Base-by-base conservation (phyloP, 1,284 basidiomycete species). In the Laetiporus sulphureus region DNA sequence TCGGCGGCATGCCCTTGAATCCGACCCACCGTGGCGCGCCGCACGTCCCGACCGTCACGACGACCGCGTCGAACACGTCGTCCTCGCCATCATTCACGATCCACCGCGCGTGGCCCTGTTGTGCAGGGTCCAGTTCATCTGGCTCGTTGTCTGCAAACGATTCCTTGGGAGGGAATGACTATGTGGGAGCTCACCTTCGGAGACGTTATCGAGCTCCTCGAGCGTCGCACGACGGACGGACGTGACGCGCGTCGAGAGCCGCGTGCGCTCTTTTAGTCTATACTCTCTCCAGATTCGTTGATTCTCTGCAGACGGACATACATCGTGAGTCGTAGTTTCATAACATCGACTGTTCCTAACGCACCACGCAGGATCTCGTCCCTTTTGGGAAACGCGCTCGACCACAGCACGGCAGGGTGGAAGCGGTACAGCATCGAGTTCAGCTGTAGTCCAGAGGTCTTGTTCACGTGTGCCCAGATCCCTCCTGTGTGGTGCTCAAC, bases 391-490 rank as follows among this genome's bases (percentile, higher is more conserved):
- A 78, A 82, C 1, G 53, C 38, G 33, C 46, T 35, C 3, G 48
- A 45, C 73, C 73, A 76, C 12, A 68, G 50, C 1, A 77, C 62
- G 6, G 53, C 64, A 13, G 74, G 74, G 46, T 73, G 71, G 54
- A 76, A 76, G 31, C 74, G 71, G 51, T 77, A 77, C 27, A 79
- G 58, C 21, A 79, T 47, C 7, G 72, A 76, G 56, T 77, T 79
- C 46, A 82, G 70, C 57, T 83, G 79, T 0, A 82, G 62, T 5
- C 75, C 74, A 1, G 73, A 76, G 0, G 77, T 77, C 6, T 60
- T 64, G 56, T 81, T 82, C 36, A 80, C 78, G 35, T 72, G 67
- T 1, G 74, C 61, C 79, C 79, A 83, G 34, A 83, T 78, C 0
- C 79, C 79, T 16, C 75, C 73, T 60, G 10, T 59, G 25, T 2